Evolutionary conservation across 306 rosid genomes (phyloP), one percentile per base, ranked within the genome.

Genomic region (Elaeagnus macrophylla): DNA sequence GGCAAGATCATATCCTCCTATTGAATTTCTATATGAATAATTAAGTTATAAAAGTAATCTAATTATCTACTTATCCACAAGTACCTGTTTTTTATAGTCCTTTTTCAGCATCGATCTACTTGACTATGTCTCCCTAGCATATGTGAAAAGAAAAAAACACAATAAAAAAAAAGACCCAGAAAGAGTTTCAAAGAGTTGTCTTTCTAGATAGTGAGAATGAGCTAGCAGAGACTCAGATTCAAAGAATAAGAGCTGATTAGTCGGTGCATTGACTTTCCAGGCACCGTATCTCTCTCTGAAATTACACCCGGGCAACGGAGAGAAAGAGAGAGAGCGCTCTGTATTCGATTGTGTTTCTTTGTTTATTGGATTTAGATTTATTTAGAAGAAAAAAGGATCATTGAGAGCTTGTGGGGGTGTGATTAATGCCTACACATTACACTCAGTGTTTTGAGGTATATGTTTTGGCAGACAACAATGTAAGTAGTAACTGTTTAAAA

Each of bases 211-310:
- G 36, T 63, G 3, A 66, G 60, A 60, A 57, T 50, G 62, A 62
- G 69, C 57, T 40, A 42, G 49, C 69, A 70, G 74, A 69, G 68
- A 67, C 58, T 69, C 68, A 80, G 82, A 86, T 75, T 82, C 86
- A 74, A 41, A 19, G 54, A 56, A 56, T 57, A 45, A 42, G 67
- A 61, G 54, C 32, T 57, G 48, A 67, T 51, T 15, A 8, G 70
- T 60, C 57, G 77, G 75, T 61, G 77, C 75, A 73, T 75, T 83
- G 94, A 81, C 96, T 77, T 59, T 51, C 67, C n/a, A 39, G 39
- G 36, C 45, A 64, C 18, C 73, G 39, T 60, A 43, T 55, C 53
- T 53, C 53, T 53, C 64, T 48, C 32, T 54, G 72, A 56, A 66
- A 48, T 62, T 70, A 59, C 71, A 78, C 51, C n/a, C n/a, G n/a